A percentile compares a stretch with the other conserved stretches of the same genome.
phyloP scores from a whole-genome alignment of 495 filamentous ascomycete species.

The Penicillium crystallinum region DNA sequence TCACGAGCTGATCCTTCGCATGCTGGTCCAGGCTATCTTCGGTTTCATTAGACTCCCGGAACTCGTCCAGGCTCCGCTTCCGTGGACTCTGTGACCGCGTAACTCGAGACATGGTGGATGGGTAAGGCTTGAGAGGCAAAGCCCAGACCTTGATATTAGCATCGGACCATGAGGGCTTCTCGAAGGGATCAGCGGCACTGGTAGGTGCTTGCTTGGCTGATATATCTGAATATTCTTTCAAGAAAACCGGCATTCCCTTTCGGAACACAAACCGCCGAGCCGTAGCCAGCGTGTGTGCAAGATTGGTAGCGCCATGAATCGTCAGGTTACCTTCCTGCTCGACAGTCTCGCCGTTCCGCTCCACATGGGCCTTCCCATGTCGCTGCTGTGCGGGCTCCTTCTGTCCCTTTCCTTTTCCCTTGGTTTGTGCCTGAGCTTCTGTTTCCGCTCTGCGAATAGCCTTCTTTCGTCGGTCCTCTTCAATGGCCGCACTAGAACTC shows the following conservation, averaged over 20 bases:
- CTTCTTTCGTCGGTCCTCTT: conserved; percentile 31
- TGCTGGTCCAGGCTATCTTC: conserved; percentile 17
- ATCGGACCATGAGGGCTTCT: conserved; percentile 67
- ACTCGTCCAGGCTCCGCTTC: conserved; percentile 61
- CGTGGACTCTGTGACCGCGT: conserved; percentile 36
- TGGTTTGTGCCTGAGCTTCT: background rate
- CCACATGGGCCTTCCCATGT: background rate
- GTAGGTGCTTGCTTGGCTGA: conserved; percentile 12
- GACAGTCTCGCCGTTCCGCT: conserved; percentile 8
- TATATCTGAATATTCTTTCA: conserved; percentile 56
- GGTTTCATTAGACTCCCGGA: conserved; percentile 27
- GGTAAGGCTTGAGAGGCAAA: conserved; percentile 50
- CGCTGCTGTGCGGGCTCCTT: background rate
- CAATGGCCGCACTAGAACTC: conserved; percentile 23
- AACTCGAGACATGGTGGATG: background rate
- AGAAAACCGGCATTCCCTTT: conserved; percentile 64
- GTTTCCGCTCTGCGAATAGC: conserved; percentile 14
- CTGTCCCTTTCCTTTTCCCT: conserved; percentile 6
- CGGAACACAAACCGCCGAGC: conserved; percentile 87
- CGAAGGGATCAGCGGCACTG: conserved; percentile 29
- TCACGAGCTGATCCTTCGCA: conserved; percentile 43
- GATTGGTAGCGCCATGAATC: conserved; percentile 73
- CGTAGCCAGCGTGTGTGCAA: conserved; percentile 73
- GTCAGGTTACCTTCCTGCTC: conserved; percentile 38
- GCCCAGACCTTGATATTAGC: conserved; percentile 77